phyloP scores from a whole-genome alignment of 345 rosid species.

The Angophora floribunda region DNA sequence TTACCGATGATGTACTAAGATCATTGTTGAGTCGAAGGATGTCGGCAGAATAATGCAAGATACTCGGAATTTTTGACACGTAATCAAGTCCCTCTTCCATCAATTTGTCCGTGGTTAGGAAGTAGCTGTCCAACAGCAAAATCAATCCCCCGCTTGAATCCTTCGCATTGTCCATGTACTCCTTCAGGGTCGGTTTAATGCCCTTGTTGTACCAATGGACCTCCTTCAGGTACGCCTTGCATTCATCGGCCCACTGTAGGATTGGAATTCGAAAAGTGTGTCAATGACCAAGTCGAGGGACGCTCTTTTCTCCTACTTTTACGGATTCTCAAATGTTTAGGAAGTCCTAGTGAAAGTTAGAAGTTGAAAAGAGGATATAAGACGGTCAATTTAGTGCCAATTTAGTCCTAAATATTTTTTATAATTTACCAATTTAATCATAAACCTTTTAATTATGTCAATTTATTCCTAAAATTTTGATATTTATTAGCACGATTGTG shows the following conservation, averaged over 20 bases:
- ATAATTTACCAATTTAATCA: no score
- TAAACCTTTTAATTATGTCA: no score
- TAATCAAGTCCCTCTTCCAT: background rate
- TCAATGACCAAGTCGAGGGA: background rate
- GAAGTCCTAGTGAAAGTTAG: background rate
- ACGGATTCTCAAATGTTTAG: background rate
- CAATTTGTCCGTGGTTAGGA: background rate
- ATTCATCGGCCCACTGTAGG: background rate
- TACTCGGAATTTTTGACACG: background rate
- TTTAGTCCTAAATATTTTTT: no score
- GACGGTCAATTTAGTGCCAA: no score
- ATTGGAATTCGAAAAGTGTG: background rate
- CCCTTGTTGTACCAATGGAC: background rate
- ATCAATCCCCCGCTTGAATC: background rate
- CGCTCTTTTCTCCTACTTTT: background rate
- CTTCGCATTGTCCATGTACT: background rate
- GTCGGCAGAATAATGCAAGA: background rate
- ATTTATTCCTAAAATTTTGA: no score
- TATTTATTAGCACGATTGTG: background rate
- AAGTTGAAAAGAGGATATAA: background rate
- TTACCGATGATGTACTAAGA: conserved; percentile 5
- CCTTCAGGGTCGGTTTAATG: background rate
- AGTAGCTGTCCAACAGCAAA: background rate
- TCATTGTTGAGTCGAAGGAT: background rate
- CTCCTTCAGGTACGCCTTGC: background rate